Conservation (phyloP, 495 filamentous ascomycete genomes). For the Penicillium diatomitis region DNA sequence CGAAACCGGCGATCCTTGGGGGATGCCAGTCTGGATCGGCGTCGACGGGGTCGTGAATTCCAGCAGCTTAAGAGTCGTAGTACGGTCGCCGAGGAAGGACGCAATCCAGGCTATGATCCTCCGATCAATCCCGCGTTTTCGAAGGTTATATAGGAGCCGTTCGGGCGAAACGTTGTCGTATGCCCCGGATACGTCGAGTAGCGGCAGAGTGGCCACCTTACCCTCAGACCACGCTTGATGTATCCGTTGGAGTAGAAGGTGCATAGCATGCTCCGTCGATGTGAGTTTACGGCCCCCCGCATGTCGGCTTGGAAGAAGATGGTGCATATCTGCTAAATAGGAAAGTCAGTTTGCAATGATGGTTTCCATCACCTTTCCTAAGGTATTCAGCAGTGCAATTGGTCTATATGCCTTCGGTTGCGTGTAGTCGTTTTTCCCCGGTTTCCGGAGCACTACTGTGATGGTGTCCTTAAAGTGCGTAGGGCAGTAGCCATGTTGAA, state of each 20-base stretch:
- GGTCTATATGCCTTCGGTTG: conserved; percentile 11
- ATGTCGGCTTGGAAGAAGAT: conserved; percentile 16
- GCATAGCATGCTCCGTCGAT: conserved; percentile 16
- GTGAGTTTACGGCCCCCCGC: conserved; percentile 15
- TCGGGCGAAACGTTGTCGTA: conserved; percentile 19
- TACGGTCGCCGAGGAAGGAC: conserved; percentile 18
- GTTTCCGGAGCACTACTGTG: conserved; percentile 21
- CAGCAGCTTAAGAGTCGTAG: no score
- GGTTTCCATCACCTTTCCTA: conserved; percentile 19
- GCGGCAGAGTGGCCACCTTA: conserved; percentile 11
- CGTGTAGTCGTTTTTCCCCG: conserved; percentile 16
- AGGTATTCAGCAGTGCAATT: conserved; percentile 21
- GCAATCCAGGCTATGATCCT: conserved; percentile 12
- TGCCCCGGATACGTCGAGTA: conserved; percentile 21
- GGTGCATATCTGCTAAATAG: conserved; percentile 13
- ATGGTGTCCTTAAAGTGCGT: conserved; percentile 17
- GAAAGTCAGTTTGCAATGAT: conserved; percentile 14
- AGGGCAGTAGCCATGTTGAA: no score
- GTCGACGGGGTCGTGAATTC: neutral
- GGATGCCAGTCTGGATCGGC: neutral
- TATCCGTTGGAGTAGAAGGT: conserved; percentile 16
- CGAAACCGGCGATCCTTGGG: no score
- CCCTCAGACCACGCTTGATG: conserved; percentile 15
- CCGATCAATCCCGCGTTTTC: conserved; percentile 11
- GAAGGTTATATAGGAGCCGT: conserved; percentile 12